Conservation (phyloP, 495 filamentous ascomycete genomes). For the Aspergillus olivimuriae region DNA sequence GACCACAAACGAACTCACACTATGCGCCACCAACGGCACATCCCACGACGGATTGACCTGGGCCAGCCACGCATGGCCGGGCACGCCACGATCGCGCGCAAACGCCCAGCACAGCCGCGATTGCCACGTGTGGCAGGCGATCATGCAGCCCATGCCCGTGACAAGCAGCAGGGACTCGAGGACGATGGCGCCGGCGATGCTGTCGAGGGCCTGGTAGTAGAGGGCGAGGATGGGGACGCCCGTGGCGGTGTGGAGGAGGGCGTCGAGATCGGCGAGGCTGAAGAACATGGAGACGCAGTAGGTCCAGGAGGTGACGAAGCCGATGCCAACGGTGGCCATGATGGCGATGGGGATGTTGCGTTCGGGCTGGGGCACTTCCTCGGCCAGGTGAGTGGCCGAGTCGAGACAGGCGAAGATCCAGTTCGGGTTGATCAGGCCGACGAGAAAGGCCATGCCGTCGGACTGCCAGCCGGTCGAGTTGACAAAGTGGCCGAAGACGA, state of each 20-base stretch:
- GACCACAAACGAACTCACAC: neutral
- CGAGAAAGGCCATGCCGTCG: neutral
- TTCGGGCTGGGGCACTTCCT: neutral
- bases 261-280: constrained; percentile 32
- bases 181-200: neutral
- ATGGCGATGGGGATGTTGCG: neutral
- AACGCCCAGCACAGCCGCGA: neutral
- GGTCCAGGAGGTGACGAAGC: neutral
- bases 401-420: neutral
- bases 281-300: neutral
- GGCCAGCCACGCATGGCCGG: neutral
- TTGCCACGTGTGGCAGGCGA: neutral
- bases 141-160: neutral
- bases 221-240: neutral
- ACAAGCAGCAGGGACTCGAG: neutral
- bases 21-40: neutral
- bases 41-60: neutral
- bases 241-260: constrained; percentile 38
- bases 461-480: neutral
- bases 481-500: neutral
- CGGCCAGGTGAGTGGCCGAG: neutral
- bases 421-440: neutral
- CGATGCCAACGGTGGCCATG: neutral
- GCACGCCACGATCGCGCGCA: neutral
- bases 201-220: neutral